Evolutionary conservation across 495 filamentous ascomycete species (phyloP).

Genomic region (Patellaria atrata): DNA sequence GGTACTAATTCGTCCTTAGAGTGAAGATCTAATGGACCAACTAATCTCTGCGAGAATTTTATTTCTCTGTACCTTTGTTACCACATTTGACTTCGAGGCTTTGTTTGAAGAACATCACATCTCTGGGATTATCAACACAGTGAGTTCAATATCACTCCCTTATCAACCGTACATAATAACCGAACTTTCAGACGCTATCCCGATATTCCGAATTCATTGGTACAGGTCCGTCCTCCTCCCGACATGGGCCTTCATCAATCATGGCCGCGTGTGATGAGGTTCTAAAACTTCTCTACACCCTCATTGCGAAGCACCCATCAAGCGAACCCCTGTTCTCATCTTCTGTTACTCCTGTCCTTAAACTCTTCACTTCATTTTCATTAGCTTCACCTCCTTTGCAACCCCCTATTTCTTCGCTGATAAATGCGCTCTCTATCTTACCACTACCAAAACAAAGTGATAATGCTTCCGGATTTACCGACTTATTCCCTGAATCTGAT

Average conservation of each 20-base stretch:
- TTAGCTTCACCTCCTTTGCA: slow-evolving; percentile 2
- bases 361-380: neutral
- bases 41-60: slow-evolving; percentile 1
- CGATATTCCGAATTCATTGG: slow-evolving; percentile 2
- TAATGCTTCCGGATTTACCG: neutral
- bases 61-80: slow-evolving; percentile 1
- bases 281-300: slow-evolving; percentile 2
- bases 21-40: slow-evolving; percentile 1
- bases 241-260: slow-evolving; percentile 1
- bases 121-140: slow-evolving; percentile 3
- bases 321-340: slow-evolving; percentile 1
- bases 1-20: too few relatives aligned
- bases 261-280: slow-evolving; percentile 1
- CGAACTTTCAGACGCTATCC: slow-evolving; percentile 1
- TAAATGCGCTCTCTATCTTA: slow-evolving; percentile 1
- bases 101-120: neutral
- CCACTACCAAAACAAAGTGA: neutral
- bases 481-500: slow-evolving; percentile 1
- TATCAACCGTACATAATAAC: too few relatives aligned
- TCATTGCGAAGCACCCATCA: slow-evolving; percentile 1
- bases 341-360: slow-evolving; percentile 1
- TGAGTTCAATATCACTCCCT: too few relatives aligned
- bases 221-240: too few relatives aligned
- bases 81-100: neutral
- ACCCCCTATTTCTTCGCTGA: slow-evolving; percentile 3